A percentile compares a stretch with the other conserved stretches of the same genome.
Conservation (phyloP, 768 basidiomycete genomes). For the Phallus indusiatus region DNA sequence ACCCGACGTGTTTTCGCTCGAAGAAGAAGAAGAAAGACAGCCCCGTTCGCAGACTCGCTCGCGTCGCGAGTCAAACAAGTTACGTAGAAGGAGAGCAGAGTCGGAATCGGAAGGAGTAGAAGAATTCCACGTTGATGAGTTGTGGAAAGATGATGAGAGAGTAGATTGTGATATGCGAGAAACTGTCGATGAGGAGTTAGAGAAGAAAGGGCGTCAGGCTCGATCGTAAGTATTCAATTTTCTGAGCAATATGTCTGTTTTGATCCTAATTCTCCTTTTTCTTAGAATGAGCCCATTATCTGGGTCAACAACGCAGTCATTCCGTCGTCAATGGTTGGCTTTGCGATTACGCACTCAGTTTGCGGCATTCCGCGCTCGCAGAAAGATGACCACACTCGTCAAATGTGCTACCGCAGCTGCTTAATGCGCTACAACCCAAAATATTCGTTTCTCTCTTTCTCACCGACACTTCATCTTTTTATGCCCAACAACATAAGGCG, state of each 20-base stretch:
- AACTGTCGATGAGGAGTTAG: not conserved
- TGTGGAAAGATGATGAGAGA: too few species aligned
- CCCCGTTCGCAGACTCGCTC: not conserved
- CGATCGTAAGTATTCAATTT: not conserved
- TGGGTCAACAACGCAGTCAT: not conserved
- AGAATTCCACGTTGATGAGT: not conserved
- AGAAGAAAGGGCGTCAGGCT: not conserved
- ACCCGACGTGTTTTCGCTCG: not conserved
- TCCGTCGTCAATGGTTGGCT: slow-evolving; percentile 8
- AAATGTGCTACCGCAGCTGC: not conserved
- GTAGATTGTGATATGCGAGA: too few species aligned
- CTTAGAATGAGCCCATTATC: not conserved
- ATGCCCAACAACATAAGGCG: too few species aligned
- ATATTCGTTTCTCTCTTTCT: not conserved
- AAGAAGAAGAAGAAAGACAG: slow-evolving; percentile 2
- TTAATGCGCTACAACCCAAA: not conserved
- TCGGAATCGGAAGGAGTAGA: not conserved
- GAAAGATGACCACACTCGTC: not conserved
- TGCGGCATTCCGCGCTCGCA: slow-evolving; percentile 7
- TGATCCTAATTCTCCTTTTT: not conserved
- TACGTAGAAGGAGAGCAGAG: not conserved
- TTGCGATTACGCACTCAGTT: slow-evolving; percentile 7
- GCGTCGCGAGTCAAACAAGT: slow-evolving; percentile 1
- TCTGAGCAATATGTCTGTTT: not conserved
- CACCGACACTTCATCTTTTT: not conserved